Evolutionary conservation across 2,329 filamentous ascomycete species (phyloP), one percentile per base, ranked within the genome.

Genomic region (Colletotrichum cereale): DNA sequence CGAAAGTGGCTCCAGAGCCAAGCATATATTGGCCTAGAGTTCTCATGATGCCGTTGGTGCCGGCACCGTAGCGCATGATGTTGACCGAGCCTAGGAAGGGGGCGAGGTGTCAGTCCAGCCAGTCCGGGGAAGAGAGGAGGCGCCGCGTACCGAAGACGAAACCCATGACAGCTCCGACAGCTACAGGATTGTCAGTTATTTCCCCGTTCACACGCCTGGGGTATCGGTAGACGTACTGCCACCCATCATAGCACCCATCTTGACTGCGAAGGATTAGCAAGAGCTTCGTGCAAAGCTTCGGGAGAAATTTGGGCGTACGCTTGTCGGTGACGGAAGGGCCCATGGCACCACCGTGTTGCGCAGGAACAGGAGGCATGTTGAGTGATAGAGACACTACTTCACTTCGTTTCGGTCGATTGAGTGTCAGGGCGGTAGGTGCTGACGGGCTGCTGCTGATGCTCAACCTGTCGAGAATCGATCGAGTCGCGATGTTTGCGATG

Each of bases 201-300:
- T 67, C 36, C 40, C 16, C 7, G 3, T 2, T 8, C n/a, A 5
- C 14, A 60, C 26, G 14, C 10, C 21, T 42, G 42, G 16, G 42
- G 36, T 18, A 64, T 24, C 56, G 47, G 64, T 47, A 62, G 63
- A 89, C 95, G 78, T 93, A 98, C 96, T 97, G 81, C 95, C 94
- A 77, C 96, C 96, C 95, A 98, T 98, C 92, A 99, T 92, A 74
- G 93, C 95, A 77, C 96, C 96, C 95, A 98, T 98, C 87, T 97
- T 98, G 82, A 95, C 95, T 97, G 81, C 77, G 62, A 57, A 47
- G 24, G 62, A 64, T 71, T 78, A 81, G 80, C 75, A 29, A 24
- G 8, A 65, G 48, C 44, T 55, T 44, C 5, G 16, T 29, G 38
- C 26, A n/a, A 38, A 36, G 52, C 11, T 34, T 50, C 24, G 31